Evolutionary conservation across 2,329 filamentous ascomycete genomes (phyloP).

Genomic region (Neurospora sp.): DNA sequence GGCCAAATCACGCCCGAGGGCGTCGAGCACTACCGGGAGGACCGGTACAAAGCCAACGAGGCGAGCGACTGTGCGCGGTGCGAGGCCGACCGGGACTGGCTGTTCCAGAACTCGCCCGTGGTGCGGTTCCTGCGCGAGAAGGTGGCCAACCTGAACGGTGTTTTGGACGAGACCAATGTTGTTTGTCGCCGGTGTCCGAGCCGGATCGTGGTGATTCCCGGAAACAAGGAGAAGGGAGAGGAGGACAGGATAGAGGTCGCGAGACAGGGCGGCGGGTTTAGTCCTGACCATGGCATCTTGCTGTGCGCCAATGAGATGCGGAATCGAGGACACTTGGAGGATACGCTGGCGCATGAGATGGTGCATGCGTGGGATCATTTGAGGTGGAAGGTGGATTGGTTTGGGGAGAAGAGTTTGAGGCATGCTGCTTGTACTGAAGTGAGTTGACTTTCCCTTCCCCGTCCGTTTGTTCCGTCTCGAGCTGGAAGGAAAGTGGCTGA

Average conservation of each 20-base stretch:
- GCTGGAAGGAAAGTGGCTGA: conserved; percentile 2
- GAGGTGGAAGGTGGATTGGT: conserved; percentile 80
- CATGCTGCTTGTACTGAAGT: conserved; percentile 95
- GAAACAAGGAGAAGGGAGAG: background rate
- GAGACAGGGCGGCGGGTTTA: conserved; percentile 68
- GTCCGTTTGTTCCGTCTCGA: background rate
- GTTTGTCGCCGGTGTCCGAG: conserved; percentile 69
- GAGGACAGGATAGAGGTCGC: background rate
- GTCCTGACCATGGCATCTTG: conserved; percentile 75
- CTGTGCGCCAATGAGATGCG: conserved; percentile 88
- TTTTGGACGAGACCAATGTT: conserved; percentile 65
- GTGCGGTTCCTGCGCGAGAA: conserved; percentile 81
- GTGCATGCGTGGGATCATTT: conserved; percentile 93
- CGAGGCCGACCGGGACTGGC: conserved; percentile 73
- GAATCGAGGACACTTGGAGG: conserved; percentile 73
- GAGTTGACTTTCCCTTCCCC: conserved; percentile 17
- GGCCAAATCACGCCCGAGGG: conserved; percentile 61
- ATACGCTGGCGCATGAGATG: conserved; percentile 95
- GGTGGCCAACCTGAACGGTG: conserved; percentile 67
- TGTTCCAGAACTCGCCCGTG: conserved; percentile 74
- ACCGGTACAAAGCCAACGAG: conserved; percentile 66
- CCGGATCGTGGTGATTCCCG: conserved; percentile 39
- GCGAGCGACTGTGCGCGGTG: conserved; percentile 69
- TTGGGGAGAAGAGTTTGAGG: conserved; percentile 59
- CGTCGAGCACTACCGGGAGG: conserved; percentile 65